phyloP scores from a whole-genome alignment of 495 filamentous ascomycete genomes.

The Darksidea phi region DNA sequence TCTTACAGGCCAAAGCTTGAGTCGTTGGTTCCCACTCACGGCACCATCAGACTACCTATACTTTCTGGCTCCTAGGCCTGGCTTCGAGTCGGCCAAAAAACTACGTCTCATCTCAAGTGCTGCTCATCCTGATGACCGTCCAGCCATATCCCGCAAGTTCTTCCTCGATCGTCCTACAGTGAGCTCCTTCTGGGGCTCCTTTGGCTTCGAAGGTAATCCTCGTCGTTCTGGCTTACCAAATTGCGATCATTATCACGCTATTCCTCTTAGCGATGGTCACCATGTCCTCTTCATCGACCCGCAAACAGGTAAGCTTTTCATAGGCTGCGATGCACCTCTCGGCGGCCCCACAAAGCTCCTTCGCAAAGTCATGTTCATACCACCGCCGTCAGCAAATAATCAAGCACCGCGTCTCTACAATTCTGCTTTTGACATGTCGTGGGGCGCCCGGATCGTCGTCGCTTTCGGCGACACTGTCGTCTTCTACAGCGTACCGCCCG shows the following conservation, averaged over 20 bases:
- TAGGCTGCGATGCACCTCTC: slow-evolving; percentile 66
- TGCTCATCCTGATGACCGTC: slow-evolving; percentile 44
- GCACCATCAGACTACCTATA: slow-evolving; percentile 65
- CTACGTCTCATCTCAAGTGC: slow-evolving; percentile 68
- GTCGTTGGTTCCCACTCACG: slow-evolving; percentile 65
- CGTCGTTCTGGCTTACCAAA: slow-evolving; percentile 27
- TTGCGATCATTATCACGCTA: slow-evolving; percentile 65
- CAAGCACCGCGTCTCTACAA: slow-evolving; percentile 50
- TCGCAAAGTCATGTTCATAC: slow-evolving; percentile 50
- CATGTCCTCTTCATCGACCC: slow-evolving; percentile 72
- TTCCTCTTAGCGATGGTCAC: slow-evolving; percentile 67
- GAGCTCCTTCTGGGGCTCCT: slow-evolving; percentile 23
- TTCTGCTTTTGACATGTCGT: slow-evolving; percentile 57
- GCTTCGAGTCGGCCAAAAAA: slow-evolving; percentile 55
- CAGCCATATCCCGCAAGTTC: slow-evolving; percentile 27
- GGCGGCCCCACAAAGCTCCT: slow-evolving; percentile 54
- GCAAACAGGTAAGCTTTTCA: slow-evolving; percentile 56
- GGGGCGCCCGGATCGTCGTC: slow-evolving; percentile 63
- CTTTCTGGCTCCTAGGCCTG: slow-evolving; percentile 60
- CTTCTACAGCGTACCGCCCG: slow-evolving; percentile 63
- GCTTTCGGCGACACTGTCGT: slow-evolving; percentile 56
- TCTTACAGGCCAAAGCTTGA: slow-evolving; percentile 56
- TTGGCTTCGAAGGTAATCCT: slow-evolving; percentile 21
- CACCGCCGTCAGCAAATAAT: slow-evolving; percentile 34
- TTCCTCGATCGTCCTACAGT: slow-evolving; percentile 16